phyloP scores from a whole-genome alignment of 768 basidiomycete species.

The Leccinum subgranulosum region DNA sequence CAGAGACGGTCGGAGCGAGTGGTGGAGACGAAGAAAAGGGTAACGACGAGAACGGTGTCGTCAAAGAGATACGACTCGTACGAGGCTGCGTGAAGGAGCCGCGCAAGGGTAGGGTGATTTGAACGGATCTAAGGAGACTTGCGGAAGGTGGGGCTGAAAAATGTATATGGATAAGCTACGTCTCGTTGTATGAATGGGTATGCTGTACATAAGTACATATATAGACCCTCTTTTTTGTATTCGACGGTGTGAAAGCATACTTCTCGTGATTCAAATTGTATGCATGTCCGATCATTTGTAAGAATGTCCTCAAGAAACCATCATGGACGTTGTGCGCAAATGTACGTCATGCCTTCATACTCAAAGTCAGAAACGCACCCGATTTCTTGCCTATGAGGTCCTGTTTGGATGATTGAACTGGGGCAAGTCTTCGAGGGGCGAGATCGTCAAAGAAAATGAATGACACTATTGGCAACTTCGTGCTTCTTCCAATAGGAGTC shows the following conservation, averaged over 20 bases:
- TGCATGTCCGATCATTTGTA: neutral
- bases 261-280: neutral
- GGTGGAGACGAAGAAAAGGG: constrained; percentile 52
- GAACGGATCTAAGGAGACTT: neutral
- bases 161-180: neutral
- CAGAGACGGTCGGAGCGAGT: constrained; percentile 48
- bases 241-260: neutral
- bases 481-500: too few relatives aligned
- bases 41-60: constrained; percentile 44
- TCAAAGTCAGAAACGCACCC: neutral
- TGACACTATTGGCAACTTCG: too few relatives aligned
- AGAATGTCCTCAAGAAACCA: neutral
- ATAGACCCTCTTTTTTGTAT: neutral
- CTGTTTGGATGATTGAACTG: too few relatives aligned
- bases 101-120: neutral
- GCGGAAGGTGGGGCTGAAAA: neutral
- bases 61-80: constrained; percentile 57
- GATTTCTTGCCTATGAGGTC: too few relatives aligned
- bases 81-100: neutral
- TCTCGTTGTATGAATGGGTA: neutral
- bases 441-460: too few relatives aligned
- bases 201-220: constrained; percentile 1
- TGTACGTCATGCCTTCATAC: neutral
- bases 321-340: neutral
- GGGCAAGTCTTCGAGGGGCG: too few relatives aligned